Percentiles rank a stretch among this genome's conserved stretches.
Conservation (phyloP, 305 asterid genomes). For the Nicotiana rustica region DNA sequence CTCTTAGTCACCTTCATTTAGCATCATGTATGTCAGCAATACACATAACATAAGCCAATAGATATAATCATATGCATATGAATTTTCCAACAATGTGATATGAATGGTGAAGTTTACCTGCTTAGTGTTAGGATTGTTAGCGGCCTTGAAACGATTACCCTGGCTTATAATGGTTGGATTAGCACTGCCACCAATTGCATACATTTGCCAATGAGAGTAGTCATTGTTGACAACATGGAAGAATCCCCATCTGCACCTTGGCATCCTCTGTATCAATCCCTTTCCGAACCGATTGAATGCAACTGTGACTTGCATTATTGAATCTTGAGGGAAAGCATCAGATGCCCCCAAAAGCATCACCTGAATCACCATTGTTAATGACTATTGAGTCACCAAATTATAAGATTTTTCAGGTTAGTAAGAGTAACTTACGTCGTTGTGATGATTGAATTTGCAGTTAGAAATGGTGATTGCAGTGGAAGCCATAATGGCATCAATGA, state of each 20-base stretch:
- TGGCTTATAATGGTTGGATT: slow-evolving; percentile 68
- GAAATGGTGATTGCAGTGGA: slow-evolving; percentile 77
- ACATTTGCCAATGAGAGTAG: slow-evolving; percentile 59
- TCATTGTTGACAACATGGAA: slow-evolving; percentile 77
- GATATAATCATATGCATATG: not conserved
- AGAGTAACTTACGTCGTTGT: slow-evolving; percentile 54
- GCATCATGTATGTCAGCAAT: not conserved
- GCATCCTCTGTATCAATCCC: slow-evolving; percentile 86
- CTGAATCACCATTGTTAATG: slow-evolving; percentile 39
- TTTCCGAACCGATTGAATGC: slow-evolving; percentile 77
- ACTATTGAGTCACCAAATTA: not conserved
- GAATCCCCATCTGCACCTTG: slow-evolving; percentile 83
- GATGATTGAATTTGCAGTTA: slow-evolving; percentile 76
- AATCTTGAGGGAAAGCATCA: slow-evolving; percentile 53
- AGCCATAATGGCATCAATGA: slow-evolving; percentile 68
- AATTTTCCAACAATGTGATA: no score
- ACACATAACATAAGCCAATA: not conserved
- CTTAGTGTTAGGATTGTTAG: slow-evolving; percentile 47
- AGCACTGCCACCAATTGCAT: slow-evolving; percentile 66
- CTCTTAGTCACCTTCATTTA: slow-evolving; percentile 73
- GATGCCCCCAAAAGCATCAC: slow-evolving; percentile 80
- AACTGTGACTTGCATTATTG: slow-evolving; percentile 75
- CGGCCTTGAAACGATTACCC: slow-evolving; percentile 61
- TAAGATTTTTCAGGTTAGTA: not conserved
- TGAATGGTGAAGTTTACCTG: slow-evolving; percentile 24